Conservation (phyloP, 73 alveolate genomes). For the Stentor coeruleus region DNA sequence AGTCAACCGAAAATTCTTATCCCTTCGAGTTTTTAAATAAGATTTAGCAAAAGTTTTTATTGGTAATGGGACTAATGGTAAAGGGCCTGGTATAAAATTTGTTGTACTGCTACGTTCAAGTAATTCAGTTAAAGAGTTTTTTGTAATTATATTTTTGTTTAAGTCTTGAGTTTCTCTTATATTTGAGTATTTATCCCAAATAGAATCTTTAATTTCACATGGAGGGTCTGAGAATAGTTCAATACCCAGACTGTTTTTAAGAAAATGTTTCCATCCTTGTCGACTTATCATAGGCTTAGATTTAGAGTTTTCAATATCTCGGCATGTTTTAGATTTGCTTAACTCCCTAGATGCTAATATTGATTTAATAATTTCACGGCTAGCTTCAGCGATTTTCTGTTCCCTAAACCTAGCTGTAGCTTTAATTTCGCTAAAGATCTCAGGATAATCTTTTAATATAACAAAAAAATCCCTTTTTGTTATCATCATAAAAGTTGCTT, state of each 20-base stretch:
- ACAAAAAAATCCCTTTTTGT: constrained; percentile 7
- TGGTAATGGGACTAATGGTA: neutral
- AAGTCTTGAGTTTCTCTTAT: neutral
- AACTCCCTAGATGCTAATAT: neutral
- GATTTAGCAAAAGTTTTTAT: neutral
- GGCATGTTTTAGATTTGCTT: neutral
- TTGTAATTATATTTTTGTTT: neutral
- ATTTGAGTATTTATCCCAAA: neutral
- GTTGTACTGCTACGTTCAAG: neutral
- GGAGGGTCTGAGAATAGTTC: neutral
- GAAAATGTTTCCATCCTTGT: neutral
- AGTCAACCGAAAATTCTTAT: neutral
- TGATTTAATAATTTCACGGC: neutral
- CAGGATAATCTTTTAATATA: constrained; percentile 25
- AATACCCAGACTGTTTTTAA: neutral
- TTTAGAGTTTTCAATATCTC: neutral
- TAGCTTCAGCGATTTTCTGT: neutral
- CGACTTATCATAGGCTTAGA: neutral
- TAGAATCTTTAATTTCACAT: neutral
- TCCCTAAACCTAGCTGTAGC: constrained; percentile 2
- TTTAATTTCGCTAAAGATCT: constrained; percentile 5
- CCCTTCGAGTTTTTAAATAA: neutral
- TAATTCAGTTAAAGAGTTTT: neutral
- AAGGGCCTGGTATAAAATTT: neutral
- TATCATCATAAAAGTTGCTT: neutral